Evolutionary conservation across 257 asterid species (phyloP), one percentile per base, ranked within the genome.

Genomic region (Petunia secreta): DNA sequence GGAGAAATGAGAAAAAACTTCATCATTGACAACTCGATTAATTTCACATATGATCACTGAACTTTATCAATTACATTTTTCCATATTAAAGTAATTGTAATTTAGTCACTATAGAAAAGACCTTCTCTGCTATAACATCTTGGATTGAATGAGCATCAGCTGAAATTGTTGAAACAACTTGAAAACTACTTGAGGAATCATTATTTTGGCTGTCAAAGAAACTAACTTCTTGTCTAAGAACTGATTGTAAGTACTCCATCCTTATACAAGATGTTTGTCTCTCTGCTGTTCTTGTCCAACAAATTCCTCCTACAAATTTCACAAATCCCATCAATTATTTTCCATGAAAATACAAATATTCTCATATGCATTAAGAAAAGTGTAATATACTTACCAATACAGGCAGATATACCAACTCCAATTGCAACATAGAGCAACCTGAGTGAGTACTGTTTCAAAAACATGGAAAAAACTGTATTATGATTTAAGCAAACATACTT

Each of bases 261-360:
- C 95, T 82, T 16, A 93, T 88, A 4, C 88, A 89, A 44, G 93
- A 91, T 8, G 94, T 88, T 73, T 93, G 98, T 80, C 95, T 90
- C 85, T 90, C 97, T 1, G 95, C 97, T 4, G 91, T 93, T 87
- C 94, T 89, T 63, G 93, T 93, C 98, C 95, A 93, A 41, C 98
- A 90, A 48, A 90, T 15, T 25, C 94, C 95, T 44, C 90, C 97
- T 93, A 87, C 79, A 83, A 68, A 48, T 69, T 11, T 5, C 55
- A 81, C 14, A 37, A 40, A 59, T 39, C 41, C 9, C 52, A 13
- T 52, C 37, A n/a, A 25, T 25, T 25, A 25, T 25, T 25, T 25
- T 25, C 25, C 25, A 25, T 25, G 25, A 25, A 25, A 25, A 16
- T 41, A 44, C 13, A 15, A 34, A 10, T 55, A 68, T 77, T 1